Evolutionary conservation across 2,329 filamentous ascomycete species (phyloP).

Genomic region (Elsinoe fawcettii): DNA sequence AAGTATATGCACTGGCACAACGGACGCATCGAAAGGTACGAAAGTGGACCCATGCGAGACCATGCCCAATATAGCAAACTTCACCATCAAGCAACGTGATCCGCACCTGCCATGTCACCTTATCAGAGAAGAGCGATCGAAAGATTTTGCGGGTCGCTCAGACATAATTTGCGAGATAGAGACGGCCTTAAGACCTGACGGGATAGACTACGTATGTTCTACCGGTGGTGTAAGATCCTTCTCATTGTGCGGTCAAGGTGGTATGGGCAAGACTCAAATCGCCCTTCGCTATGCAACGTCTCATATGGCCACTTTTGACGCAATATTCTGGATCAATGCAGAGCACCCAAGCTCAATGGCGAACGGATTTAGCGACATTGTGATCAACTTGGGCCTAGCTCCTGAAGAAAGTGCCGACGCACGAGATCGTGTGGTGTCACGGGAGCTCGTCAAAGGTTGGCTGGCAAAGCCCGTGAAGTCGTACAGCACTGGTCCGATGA

Average conservation of each 20-base stretch:
- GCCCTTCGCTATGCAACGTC: neutral
- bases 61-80: too few relatives aligned
- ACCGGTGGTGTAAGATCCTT: neutral
- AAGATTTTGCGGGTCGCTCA: too few relatives aligned
- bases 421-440: neutral
- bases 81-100: too few relatives aligned
- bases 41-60: too few relatives aligned
- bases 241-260: neutral
- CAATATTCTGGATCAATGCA: neutral
- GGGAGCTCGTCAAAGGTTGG: neutral
- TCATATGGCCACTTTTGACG: neutral
- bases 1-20: too few relatives aligned
- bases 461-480: neutral
- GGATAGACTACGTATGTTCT: neutral
- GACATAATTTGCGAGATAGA: neutral
- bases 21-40: too few relatives aligned
- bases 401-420: neutral
- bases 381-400: neutral
- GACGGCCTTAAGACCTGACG: neutral
- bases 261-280: conserved; percentile 4
- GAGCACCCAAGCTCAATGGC: neutral
- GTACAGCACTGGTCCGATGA: neutral
- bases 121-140: too few relatives aligned
- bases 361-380: neutral
- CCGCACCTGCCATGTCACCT: too few relatives aligned